Conservation (phyloP, 1,284 basidiomycete genomes). For the Ustilago cynodontis region DNA sequence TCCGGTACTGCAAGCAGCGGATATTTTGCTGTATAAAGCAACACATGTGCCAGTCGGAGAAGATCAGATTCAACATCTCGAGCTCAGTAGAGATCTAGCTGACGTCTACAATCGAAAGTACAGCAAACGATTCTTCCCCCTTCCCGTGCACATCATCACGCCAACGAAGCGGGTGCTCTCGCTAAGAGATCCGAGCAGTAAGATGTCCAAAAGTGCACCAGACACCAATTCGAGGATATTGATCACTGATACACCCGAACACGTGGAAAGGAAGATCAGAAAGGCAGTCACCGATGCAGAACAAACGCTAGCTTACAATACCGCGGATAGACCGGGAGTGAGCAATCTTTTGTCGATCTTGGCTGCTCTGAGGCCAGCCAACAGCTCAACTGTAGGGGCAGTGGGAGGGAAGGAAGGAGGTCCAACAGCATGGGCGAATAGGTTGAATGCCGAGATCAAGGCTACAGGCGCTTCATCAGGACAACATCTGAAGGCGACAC, state of each 20-base stretch:
- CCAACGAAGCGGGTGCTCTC: conserved; percentile 79
- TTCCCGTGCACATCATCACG: conserved; percentile 81
- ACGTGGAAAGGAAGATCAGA: conserved; percentile 81
- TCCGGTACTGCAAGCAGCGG: conserved; percentile 92
- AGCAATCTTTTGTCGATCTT: conserved; percentile 83
- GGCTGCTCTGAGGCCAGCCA: conserved; percentile 70
- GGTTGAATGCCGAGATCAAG: conserved; percentile 70
- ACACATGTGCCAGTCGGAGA: conserved; percentile 96
- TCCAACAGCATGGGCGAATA: conserved; percentile 70
- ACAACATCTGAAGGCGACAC: conserved; percentile 80
- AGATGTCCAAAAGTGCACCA: conserved; percentile 95
- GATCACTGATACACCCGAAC: conserved; percentile 79
- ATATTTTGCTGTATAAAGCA: conserved; percentile 88
- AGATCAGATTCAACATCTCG: conserved; percentile 93
- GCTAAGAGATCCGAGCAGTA: conserved; percentile 83
- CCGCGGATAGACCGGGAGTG: conserved; percentile 80
- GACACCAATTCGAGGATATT: conserved; percentile 85
- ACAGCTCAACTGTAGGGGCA: not conserved
- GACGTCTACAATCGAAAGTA: conserved; percentile 81
- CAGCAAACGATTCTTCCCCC: conserved; percentile 75
- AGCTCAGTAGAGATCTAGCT: conserved; percentile 85
- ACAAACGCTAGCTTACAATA: conserved; percentile 79
- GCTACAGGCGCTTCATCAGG: conserved; percentile 73
- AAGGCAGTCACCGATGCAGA: conserved; percentile 87
- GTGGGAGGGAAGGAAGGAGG: not conserved